A percentile compares a stretch with the other conserved stretches of the same genome.
Conservation (phyloP, 345 rosid species). For the Camelina laxa region DNA sequence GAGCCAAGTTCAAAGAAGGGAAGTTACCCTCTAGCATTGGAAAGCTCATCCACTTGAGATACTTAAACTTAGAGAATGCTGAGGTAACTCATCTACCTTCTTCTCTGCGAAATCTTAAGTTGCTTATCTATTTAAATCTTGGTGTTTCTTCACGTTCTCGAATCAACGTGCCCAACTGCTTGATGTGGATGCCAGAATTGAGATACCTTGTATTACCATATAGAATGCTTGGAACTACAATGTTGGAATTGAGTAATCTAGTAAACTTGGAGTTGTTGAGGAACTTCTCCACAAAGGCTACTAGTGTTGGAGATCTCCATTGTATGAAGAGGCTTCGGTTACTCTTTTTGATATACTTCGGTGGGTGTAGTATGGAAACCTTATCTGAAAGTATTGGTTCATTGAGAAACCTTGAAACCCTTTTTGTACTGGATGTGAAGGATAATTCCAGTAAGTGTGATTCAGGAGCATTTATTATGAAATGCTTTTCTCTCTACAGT, state of each 20-base stretch:
- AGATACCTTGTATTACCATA: background rate
- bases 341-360: too few relatives aligned
- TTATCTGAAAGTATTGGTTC: too few relatives aligned
- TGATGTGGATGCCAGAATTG: slow-evolving; percentile 16
- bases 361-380: too few relatives aligned
- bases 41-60: slow-evolving; percentile 44
- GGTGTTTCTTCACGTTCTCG: fast-evolving
- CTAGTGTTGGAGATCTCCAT: background rate
- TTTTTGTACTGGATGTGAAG: too few relatives aligned
- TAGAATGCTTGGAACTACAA: too few relatives aligned
- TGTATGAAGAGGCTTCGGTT: too few relatives aligned
- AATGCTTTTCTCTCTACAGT: too few relatives aligned
- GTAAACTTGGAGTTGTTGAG: background rate
- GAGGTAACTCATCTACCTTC: slow-evolving; percentile 18
- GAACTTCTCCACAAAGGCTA: background rate
- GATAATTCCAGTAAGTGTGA: too few relatives aligned
- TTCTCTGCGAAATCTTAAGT: slow-evolving; percentile 16
- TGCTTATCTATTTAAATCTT: slow-evolving; percentile 15
- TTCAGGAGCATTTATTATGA: too few relatives aligned
- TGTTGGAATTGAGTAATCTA: background rate
- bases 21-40: slow-evolving; percentile 39
- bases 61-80: background rate
- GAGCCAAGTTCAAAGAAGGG: background rate
- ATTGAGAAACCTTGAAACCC: too few relatives aligned
- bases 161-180: background rate